phyloP scores from a whole-genome alignment of 1,284 basidiomycete species.

The Ganoderma lucidum region DNA sequence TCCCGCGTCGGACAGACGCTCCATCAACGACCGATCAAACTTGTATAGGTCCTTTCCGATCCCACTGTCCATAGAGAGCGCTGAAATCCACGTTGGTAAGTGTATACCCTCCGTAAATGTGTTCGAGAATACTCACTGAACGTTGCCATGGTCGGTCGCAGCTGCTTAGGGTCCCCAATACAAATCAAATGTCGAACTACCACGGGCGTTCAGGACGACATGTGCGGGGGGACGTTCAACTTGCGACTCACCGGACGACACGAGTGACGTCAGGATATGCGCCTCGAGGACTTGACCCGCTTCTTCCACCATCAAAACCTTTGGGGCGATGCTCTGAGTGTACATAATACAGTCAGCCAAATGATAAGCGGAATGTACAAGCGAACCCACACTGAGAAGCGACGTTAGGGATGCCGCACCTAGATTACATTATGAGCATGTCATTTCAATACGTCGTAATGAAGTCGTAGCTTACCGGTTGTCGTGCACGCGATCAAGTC shows the following conservation, averaged over 20 bases:
- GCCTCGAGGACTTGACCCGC: slow-evolving; percentile 83
- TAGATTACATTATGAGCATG: slow-evolving; percentile 30
- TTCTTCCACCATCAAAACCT: slow-evolving; percentile 52
- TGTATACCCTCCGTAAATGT: background rate
- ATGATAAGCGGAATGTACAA: background rate
- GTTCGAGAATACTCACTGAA: slow-evolving; percentile 53
- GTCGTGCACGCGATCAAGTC: slow-evolving; percentile 79
- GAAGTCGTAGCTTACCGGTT: slow-evolving; percentile 50
- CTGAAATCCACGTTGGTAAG: slow-evolving; percentile 32
- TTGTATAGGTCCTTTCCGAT: slow-evolving; percentile 47
- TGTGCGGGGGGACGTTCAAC: background rate
- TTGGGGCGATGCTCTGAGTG: slow-evolving; percentile 43
- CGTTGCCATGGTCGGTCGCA: slow-evolving; percentile 71
- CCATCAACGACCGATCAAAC: slow-evolving; percentile 58
- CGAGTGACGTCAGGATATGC: slow-evolving; percentile 68
- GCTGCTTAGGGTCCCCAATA: slow-evolving; percentile 56
- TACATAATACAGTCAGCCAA: background rate
- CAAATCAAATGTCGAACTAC: slow-evolving; percentile 36
- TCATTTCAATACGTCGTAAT: no score
- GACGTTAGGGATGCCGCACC: slow-evolving; percentile 72
- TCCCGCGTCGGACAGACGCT: slow-evolving; percentile 48
- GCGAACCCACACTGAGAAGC: slow-evolving; percentile 56
- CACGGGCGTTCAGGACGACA: background rate
- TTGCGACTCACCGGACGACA: slow-evolving; percentile 44
- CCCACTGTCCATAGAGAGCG: slow-evolving; percentile 50